Evolutionary conservation across 2,329 filamentous ascomycete species (phyloP).

Genomic region (Scedosporium boydii): DNA sequence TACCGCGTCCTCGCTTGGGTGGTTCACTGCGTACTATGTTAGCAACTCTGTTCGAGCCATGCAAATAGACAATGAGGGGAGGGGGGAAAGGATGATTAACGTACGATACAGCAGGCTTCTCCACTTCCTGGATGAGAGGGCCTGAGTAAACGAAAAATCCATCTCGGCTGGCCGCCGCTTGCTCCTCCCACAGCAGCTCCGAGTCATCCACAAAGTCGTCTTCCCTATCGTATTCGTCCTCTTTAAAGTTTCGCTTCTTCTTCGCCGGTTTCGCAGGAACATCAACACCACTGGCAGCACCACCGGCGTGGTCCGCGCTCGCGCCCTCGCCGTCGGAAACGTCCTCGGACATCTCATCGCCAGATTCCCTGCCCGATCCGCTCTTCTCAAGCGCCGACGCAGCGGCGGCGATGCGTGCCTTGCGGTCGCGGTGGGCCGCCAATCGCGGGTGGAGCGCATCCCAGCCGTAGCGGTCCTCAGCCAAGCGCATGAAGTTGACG

Average conservation of each 20-base stretch:
- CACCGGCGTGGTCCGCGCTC: conserved; percentile 75
- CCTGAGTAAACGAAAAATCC: conserved; percentile 98
- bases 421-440: conserved; percentile 78
- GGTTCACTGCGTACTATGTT: conserved; percentile 45
- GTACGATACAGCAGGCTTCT: conserved; percentile 55
- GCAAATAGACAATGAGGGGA: background rate
- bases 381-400: conserved; percentile 75
- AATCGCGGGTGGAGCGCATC: conserved; percentile 86
- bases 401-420: conserved; percentile 79
- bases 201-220: conserved; percentile 89
- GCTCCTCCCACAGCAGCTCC: conserved; percentile 89
- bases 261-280: conserved; percentile 54
- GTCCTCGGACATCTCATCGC: conserved; percentile 79
- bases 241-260: conserved; percentile 71
- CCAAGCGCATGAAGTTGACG: conserved; percentile 89
- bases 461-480: conserved; percentile 89
- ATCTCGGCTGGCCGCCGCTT: conserved; percentile 86
- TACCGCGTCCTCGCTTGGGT: conserved; percentile 56
- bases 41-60: conserved; percentile 16
- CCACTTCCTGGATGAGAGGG: conserved; percentile 76
- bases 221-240: conserved; percentile 76
- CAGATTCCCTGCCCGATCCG: conserved; percentile 57
- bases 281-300: conserved; percentile 49
- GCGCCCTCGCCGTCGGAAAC: conserved; percentile 67
- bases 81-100: conserved; percentile 15